These are phyloP conservation scores for Ballota nigra DNA, from an alignment of 257 asterid species.

Conservation along the genomic window DNA sequence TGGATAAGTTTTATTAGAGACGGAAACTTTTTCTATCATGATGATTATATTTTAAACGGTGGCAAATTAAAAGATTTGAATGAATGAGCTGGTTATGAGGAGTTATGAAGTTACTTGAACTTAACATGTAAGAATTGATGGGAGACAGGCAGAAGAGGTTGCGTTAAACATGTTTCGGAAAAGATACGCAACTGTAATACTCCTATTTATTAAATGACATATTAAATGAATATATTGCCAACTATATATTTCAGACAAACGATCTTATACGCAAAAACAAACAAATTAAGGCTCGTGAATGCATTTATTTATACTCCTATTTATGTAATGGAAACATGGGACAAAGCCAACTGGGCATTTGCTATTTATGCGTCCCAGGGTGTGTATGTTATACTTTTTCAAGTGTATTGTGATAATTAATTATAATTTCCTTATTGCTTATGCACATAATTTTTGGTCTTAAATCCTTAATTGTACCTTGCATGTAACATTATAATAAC, in stretches of 20 bases:
- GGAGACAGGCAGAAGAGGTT: background rate
- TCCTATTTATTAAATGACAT: too few relatives aligned
- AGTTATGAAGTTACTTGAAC: background rate
- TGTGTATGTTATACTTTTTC: background rate
- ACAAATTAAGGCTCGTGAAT: background rate
- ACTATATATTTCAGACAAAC: background rate
- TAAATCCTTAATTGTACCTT: too few relatives aligned
- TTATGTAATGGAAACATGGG: constrained; percentile 7
- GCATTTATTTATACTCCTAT: background rate
- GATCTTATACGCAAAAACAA: background rate
- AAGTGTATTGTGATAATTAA: too few relatives aligned
- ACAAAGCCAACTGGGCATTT: constrained; percentile 7
- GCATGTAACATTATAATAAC: too few relatives aligned
- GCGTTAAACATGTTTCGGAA: background rate
- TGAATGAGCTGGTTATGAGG: background rate
- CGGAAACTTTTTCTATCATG: too few relatives aligned
- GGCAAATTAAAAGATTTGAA: background rate
- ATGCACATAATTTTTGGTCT: too few relatives aligned
- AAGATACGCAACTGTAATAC: background rate
- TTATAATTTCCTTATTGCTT: too few relatives aligned
- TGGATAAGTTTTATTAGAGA: too few relatives aligned
- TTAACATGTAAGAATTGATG: background rate
- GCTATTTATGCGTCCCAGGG: background rate
- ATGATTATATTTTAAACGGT: too few relatives aligned
- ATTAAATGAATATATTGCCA: background rate